Percentiles rank a stretch among this genome's conserved stretches.
These are phyloP conservation scores for Polytrichum formosum DNA, from an alignment of 225 moss, liverwort and hornwort species.

Conservation along the genomic window DNA sequence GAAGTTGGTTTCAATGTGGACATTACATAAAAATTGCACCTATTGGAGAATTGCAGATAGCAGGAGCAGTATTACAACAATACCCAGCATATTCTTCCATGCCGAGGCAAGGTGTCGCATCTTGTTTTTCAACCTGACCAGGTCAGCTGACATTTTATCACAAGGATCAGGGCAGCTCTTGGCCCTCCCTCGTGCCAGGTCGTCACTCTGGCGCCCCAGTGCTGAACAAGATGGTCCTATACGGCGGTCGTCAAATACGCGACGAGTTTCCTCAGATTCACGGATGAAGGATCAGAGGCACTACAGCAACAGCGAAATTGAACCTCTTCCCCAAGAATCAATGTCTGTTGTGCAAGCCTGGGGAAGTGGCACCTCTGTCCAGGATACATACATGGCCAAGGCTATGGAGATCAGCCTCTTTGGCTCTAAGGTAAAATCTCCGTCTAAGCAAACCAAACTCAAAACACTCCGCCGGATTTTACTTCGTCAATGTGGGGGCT, in stretches of 20 bases:
- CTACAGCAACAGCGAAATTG: slow-evolving; percentile 26
- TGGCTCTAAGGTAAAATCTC: slow-evolving; percentile 57
- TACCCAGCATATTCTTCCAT: slow-evolving; percentile 49
- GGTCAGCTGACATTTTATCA: slow-evolving; percentile 18
- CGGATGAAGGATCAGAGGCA: slow-evolving; percentile 4
- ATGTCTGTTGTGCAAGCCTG: slow-evolving; percentile 20
- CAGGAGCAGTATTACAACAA: slow-evolving; percentile 45
- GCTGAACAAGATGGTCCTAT: slow-evolving; percentile 23
- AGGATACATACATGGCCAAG: slow-evolving; percentile 57
- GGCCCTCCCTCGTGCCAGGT: slow-evolving; percentile 25
- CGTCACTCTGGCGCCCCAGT: slow-evolving; percentile 11
- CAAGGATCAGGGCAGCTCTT: slow-evolving; percentile 26
- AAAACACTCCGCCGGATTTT: too few relatives aligned
- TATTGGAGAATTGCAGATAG: slow-evolving; percentile 43
- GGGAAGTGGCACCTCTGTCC: slow-evolving; percentile 28
- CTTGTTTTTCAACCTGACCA: slow-evolving; percentile 46
- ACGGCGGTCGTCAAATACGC: slow-evolving; percentile 18
- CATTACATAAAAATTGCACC: too few relatives aligned
- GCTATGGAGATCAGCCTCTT: slow-evolving; percentile 83
- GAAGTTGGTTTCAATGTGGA: too few relatives aligned
- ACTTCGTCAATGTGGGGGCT: too few relatives aligned
- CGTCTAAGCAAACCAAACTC: neutral
- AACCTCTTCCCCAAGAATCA: slow-evolving; percentile 25
- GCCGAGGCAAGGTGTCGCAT: slow-evolving; percentile 78
- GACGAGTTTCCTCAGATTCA: slow-evolving; percentile 28